These are phyloP conservation scores for Escallonia herrerae DNA, from an alignment of 129 eudicot genomes.

Conservation along the genomic window DNA sequence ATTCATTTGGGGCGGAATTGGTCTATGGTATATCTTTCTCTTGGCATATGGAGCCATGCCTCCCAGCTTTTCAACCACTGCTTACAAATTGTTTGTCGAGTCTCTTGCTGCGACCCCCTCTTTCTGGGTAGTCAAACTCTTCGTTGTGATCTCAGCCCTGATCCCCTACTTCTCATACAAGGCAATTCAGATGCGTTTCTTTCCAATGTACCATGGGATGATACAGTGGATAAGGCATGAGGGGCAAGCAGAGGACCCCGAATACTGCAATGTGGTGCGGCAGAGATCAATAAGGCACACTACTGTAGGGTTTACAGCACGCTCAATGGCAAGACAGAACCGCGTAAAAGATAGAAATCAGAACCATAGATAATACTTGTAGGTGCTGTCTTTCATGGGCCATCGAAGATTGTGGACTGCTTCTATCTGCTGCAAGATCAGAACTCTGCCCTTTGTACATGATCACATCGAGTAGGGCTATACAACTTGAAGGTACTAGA, in stretches of 20 bases:
- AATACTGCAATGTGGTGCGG: conserved; percentile 52
- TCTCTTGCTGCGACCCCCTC: conserved; percentile 62
- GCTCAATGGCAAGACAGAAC: conserved; percentile 33
- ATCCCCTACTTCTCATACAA: conserved; percentile 59
- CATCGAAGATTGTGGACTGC: background rate
- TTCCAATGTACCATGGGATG: conserved; percentile 91
- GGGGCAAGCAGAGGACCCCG: conserved; percentile 62
- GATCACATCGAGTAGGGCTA: background rate
- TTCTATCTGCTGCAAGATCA: background rate
- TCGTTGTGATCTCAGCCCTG: conserved; percentile 49
- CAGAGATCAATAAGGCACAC: conserved; percentile 63
- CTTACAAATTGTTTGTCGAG: conserved; percentile 69
- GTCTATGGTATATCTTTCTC: conserved; percentile 75
- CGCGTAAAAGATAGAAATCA: conserved; percentile 9
- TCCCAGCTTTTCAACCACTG: conserved; percentile 51
- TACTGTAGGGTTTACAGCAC: conserved; percentile 77
- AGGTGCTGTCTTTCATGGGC: background rate
- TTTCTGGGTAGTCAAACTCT: conserved; percentile 59
- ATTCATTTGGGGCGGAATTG: conserved; percentile 79
- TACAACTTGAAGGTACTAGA: background rate
- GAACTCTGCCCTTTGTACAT: background rate
- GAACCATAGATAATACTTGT: background rate
- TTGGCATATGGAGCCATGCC: conserved; percentile 72
- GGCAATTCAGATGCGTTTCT: conserved; percentile 66
- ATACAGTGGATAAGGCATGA: conserved; percentile 78